Base-by-base conservation (phyloP, 805 yeast genomes). In the Candida verbasci region DNA sequence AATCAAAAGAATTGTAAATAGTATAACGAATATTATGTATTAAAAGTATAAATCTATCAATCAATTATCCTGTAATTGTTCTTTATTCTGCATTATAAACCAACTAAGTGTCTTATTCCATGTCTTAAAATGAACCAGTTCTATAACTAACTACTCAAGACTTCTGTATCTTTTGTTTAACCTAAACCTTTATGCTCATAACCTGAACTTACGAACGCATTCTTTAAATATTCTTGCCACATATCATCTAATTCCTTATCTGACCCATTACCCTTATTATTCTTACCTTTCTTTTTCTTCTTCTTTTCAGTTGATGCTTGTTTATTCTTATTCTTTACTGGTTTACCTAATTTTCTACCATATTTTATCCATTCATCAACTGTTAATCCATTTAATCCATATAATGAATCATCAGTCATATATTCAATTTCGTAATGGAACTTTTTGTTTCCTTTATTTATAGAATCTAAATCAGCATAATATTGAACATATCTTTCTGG, bases 401-500 rank as follows among this genome's bases (percentile, higher is more conserved):
- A 80, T n/a, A 72, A 62, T 9, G 68, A 61, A 38, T 79, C 82
- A 39, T 76, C 80, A 0, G 93, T 83, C 2, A 78, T 58, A 48
- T 86, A 86, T 48, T 86, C 91, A 14, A 80, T 60, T 46, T 80
- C 74, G 51, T 69, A 86, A 6, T 56, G 62, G 45, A 85, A 82
- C 9, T 65, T 55, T 45, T 69, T 61, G 16, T 60, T 46, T 3
- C 66, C 72, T 3, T 54, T 42, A 42, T 78, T 77, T 30, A 78
- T 65, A 9, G 57, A 43, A 17, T 65, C 40, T 42, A 86, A 65
- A 54, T 86, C 86, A n/a, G 80, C 71, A 54, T 65, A 86, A 53
- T 81, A 86, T 53, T 85, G 94, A 1, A 78, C 78, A 57, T 80
- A 87, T 41, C 77, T 64, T 26, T 74, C 70, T 0, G 95, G 95